These are phyloP conservation scores for Pelargonium australe DNA, from an alignment of 441 rosid genomes.

Conservation along the genomic window DNA sequence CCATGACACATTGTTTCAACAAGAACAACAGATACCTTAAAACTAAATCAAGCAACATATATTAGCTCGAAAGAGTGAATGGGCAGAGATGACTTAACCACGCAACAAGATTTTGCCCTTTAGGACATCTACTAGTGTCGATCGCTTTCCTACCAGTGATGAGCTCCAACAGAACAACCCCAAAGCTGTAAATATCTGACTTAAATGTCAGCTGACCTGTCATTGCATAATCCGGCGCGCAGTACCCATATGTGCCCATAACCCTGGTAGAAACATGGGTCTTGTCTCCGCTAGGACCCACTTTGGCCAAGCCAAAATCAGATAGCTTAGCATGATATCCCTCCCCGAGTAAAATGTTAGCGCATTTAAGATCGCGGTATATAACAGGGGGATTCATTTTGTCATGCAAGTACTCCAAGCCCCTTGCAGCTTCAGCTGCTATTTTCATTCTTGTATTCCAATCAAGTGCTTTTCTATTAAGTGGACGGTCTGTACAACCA, in stretches of 20 bases:
- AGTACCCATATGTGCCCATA: constrained; percentile 64
- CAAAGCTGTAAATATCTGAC: constrained; percentile 92
- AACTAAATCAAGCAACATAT: not conserved
- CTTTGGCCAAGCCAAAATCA: constrained; percentile 91
- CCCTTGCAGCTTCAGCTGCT: constrained; percentile 95
- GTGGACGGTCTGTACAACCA: constrained; percentile 47
- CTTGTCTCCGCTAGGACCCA: constrained; percentile 94
- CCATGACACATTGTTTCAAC: not conserved
- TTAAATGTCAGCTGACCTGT: constrained; percentile 92
- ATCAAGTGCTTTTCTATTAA: constrained; percentile 61
- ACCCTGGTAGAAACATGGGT: constrained; percentile 93
- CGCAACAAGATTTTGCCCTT: constrained; percentile 79
- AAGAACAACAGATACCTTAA: no score
- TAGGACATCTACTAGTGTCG: constrained; percentile 57
- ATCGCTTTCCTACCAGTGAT: constrained; percentile 91
- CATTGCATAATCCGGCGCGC: constrained; percentile 93
- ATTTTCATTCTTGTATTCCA: constrained; percentile 92
- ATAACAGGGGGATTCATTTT: constrained; percentile 86
- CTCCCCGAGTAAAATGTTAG: constrained; percentile 77
- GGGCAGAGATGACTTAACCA: constrained; percentile 50
- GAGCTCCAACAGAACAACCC: constrained; percentile 89
- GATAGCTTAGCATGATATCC: constrained; percentile 79
- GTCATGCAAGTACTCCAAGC: constrained; percentile 79
- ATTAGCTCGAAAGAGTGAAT: not conserved
- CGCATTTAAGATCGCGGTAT: constrained; percentile 86